Percentiles rank a stretch among this genome's conserved stretches.
Conservation (phyloP, 805 yeast genomes). For the Kluyveromyces dobzhanskii region DNA sequence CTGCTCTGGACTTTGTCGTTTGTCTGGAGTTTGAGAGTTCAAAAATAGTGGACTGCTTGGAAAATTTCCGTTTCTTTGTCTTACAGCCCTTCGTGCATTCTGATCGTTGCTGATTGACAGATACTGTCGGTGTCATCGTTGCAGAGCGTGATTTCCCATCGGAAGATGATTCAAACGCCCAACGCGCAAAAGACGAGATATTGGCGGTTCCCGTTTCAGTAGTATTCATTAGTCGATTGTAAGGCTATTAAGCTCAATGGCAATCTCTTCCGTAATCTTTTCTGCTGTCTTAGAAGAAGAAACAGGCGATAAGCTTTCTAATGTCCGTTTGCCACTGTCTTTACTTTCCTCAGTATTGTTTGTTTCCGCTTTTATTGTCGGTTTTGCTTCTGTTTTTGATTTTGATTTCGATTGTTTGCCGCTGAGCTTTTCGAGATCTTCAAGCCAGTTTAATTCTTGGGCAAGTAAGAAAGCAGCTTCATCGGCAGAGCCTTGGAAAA, state of each 20-base stretch:
- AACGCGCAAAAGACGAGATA: neutral
- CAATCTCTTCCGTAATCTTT: neutral
- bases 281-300: too few species aligned
- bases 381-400: neutral
- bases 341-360: too few species aligned
- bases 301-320: too few species aligned
- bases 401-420: conserved; percentile 7
- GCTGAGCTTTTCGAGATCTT: conserved; percentile 41
- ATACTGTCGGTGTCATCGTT: too few species aligned
- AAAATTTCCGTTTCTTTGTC: neutral
- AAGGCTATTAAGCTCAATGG: neutral
- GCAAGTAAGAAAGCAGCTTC: conserved; percentile 48
- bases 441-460: conserved; percentile 53
- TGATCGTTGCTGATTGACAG: too few species aligned
- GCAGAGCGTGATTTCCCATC: too few species aligned
- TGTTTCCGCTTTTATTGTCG: neutral
- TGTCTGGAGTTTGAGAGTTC: neutral
- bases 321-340: too few species aligned
- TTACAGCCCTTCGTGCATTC: neutral
- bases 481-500: conserved; percentile 60
- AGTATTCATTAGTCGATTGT: neutral
- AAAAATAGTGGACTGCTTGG: neutral
- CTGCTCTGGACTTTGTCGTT: neutral
- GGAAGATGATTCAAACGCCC: neutral
- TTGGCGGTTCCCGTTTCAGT: neutral